A percentile compares a stretch with the other conserved stretches of the same genome.
Conservation (phyloP, 2,329 filamentous ascomycete genomes). For the Torrubiella hemipterigena region DNA sequence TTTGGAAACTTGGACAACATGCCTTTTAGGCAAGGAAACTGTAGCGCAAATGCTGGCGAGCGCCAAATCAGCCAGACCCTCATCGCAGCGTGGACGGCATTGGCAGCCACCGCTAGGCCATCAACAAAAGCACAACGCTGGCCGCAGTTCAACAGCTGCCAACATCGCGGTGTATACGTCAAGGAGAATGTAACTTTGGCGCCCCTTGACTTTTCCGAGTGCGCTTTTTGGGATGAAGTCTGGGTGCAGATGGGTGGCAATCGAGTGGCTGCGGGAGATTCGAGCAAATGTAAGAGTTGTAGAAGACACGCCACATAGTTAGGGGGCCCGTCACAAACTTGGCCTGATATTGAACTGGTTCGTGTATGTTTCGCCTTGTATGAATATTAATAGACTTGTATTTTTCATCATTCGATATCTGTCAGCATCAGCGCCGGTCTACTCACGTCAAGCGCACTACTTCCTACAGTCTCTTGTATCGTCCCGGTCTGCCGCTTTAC, state of each 20-base stretch:
- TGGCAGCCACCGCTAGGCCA: conserved; percentile 7
- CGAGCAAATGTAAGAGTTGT: too few relatives aligned
- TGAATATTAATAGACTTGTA: too few relatives aligned
- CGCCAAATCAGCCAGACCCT: conserved; percentile 6
- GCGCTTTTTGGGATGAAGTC: conserved; percentile 10
- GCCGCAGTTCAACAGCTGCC: conserved; percentile 4
- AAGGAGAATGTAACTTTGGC: neutral
- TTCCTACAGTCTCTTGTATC: too few relatives aligned
- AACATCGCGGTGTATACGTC: neutral
- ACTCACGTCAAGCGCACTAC: too few relatives aligned
- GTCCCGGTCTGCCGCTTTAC: too few relatives aligned
- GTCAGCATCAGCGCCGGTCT: too few relatives aligned
- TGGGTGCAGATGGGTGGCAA: conserved; percentile 7
- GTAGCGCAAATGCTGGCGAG: conserved; percentile 6
- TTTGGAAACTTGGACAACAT: conserved; percentile 9
- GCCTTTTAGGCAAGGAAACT: conserved; percentile 9
- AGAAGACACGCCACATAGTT: too few relatives aligned
- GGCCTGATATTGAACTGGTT: too few relatives aligned
- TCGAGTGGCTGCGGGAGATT: neutral
- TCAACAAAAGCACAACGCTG: conserved; percentile 6
- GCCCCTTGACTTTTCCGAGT: conserved; percentile 8
- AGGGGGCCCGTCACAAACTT: too few relatives aligned
- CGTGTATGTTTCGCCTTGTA: too few relatives aligned
- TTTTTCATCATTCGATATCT: too few relatives aligned
- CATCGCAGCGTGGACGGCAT: conserved; percentile 8